A percentile compares a stretch with the other conserved stretches of the same genome.
Evolutionary conservation across 306 rosid genomes (phyloP).

Genomic region (Cyclanthera cordifolia): DNA sequence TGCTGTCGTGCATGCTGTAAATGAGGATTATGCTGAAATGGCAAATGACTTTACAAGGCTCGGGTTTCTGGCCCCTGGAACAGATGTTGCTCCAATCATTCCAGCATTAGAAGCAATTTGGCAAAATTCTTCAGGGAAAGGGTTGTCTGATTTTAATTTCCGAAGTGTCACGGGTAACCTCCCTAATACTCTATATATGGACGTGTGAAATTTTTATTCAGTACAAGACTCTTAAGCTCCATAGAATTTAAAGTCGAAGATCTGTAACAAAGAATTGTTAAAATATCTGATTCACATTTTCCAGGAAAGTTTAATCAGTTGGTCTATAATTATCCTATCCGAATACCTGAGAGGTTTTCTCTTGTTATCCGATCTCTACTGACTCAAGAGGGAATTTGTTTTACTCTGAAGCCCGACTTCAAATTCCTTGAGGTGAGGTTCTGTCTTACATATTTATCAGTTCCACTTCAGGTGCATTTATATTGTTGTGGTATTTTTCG

Average conservation of each 20-base stretch:
- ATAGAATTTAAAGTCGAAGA: background rate
- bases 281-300: conserved; percentile 15
- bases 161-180: conserved; percentile 80
- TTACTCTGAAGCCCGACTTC: conserved; percentile 78
- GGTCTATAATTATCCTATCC: conserved; percentile 97
- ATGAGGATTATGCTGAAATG: conserved; percentile 96
- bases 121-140: conserved; percentile 98
- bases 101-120: conserved; percentile 98
- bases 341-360: conserved; percentile 95
- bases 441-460: background rate
- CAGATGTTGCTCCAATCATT: conserved; percentile 87
- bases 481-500: background rate
- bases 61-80: conserved; percentile 91
- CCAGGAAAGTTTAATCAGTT: conserved; percentile 93
- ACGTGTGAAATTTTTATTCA: background rate
- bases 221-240: background rate
- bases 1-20: conserved; percentile 98
- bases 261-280: background rate
- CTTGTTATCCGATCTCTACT: conserved; percentile 86
- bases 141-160: conserved; percentile 86
- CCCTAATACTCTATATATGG: background rate
- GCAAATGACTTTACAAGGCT: conserved; percentile 96
- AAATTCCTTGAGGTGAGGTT: conserved; percentile 87
- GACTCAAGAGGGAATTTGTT: conserved; percentile 99
- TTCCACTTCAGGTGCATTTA: background rate